These are phyloP conservation scores for Thermomyces lanuginosus DNA, from an alignment of 2,329 filamentous ascomycete genomes.

Conservation along the genomic window DNA sequence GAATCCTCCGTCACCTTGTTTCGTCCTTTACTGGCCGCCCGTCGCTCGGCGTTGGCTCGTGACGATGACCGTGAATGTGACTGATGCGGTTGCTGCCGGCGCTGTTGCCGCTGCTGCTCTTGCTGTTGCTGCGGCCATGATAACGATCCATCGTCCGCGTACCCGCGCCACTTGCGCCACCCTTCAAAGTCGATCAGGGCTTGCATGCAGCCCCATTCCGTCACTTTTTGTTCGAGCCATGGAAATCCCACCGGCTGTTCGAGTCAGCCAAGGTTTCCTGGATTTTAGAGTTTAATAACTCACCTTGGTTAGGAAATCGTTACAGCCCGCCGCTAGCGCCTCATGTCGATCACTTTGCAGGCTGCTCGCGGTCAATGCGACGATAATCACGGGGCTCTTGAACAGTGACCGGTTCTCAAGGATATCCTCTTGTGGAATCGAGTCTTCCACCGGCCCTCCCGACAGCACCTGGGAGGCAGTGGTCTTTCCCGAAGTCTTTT, in stretches of 20 bases:
- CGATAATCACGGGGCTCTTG: constrained; percentile 95
- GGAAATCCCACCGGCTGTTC: constrained; percentile 83
- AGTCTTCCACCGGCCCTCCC: constrained; percentile 9
- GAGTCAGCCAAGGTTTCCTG: constrained; percentile 4
- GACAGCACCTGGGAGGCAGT: constrained; percentile 21
- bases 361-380: constrained; percentile 85
- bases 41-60: too few relatives aligned
- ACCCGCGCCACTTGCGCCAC: constrained; percentile 95
- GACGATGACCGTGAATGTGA: too few relatives aligned
- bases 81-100: too few relatives aligned
- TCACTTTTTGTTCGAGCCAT: constrained; percentile 93
- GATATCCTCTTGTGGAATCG: constrained; percentile 21
- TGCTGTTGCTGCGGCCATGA: constrained; percentile 4
- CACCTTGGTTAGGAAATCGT: constrained; percentile 96
- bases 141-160: too few relatives aligned
- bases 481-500: constrained; percentile 41
- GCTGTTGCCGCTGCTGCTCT: background rate
- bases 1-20: too few relatives aligned
- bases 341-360: constrained; percentile 91
- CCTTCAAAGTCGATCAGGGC: constrained; percentile 96
- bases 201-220: constrained; percentile 99
- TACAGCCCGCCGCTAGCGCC: constrained; percentile 85
- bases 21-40: too few relatives aligned
- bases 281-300: constrained; percentile 10
- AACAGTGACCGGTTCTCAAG: constrained; percentile 41